These are phyloP conservation scores for Syzygium malaccense DNA, from an alignment of 441 rosid species.

Conservation along the genomic window DNA sequence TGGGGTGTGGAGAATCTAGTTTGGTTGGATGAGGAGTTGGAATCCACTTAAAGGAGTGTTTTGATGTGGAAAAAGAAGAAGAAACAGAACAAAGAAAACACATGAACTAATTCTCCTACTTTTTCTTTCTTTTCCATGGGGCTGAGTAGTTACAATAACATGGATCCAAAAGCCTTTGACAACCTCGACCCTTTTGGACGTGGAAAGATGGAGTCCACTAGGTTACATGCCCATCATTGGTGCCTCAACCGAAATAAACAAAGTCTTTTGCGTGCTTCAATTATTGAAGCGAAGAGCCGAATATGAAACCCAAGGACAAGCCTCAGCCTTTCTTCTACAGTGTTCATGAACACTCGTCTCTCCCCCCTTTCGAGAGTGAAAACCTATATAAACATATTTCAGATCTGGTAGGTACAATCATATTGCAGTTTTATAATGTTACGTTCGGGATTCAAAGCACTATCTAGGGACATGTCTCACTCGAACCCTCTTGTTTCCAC, in stretches of 20 bases:
- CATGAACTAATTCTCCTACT: slow-evolving; percentile 8
- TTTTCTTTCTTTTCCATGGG: not conserved
- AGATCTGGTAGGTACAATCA: not conserved
- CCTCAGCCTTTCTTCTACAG: not conserved
- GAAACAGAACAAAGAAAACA: not conserved
- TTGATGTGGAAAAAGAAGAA: slow-evolving; percentile 12
- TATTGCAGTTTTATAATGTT: not conserved
- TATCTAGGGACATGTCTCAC: not conserved
- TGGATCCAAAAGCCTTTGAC: slow-evolving; percentile 29
- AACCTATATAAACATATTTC: not conserved
- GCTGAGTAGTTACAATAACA: slow-evolving; percentile 23
- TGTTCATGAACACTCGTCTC: not conserved
- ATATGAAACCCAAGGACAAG: not conserved
- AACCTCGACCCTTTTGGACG: slow-evolving; percentile 35
- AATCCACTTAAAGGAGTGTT: slow-evolving; percentile 40
- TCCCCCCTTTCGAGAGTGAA: not conserved
- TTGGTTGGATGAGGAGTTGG: slow-evolving; percentile 59
- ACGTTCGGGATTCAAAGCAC: not conserved
- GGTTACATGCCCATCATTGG: slow-evolving; percentile 32
- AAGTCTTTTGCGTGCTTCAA: slow-evolving; percentile 27
- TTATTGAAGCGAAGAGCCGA: slow-evolving; percentile 25
- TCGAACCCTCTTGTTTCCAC: slow-evolving; percentile 13
- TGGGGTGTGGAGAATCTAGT: slow-evolving; percentile 10
- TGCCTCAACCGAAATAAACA: slow-evolving; percentile 40
- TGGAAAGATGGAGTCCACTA: slow-evolving; percentile 67